Base-by-base conservation (phyloP, 2,329 filamentous ascomycete species). In the Xylaria hypoxylon region DNA sequence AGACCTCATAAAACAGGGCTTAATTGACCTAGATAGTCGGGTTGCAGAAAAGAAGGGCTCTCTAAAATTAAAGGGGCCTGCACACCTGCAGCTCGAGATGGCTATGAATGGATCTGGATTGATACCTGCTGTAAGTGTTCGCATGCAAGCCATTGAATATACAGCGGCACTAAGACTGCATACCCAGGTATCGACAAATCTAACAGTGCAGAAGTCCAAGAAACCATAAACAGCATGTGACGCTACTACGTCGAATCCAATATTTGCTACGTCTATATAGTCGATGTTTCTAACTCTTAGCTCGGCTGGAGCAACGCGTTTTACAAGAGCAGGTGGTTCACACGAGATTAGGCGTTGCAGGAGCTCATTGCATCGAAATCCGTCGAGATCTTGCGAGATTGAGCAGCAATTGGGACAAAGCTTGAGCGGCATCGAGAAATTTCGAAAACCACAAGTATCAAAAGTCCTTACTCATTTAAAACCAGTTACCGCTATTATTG, bases 61-160 rank as follows among this genome's bases (percentile, higher is more conserved):
- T 33, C 33, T 1, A 59, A 59, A 44, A 6, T 59, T 5, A 26
- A 59, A 17, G 57, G 45, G 2, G 57, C 57, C 24, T 51, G 57
- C 26, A 26, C 10, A 22, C 35, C 51, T 17, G 57, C 57, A 28
- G 57, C 57, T 44, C 33, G 24, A 33, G 47, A 51, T 51, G 47
- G 57, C 15, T 59, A 59, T 38, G n/a, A 59, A 15, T 59, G 57
- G 57, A 59, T 59, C 5, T 59, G 57, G 57, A 59, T 51, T 26
- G 57, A 59, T 44, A 59, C 57, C 8, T 59, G 47, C 45, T 59
- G 47, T 59, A 59, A 59, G 56, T 22, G 38, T 28, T 28, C 15
- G 24, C 42, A n/a, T 44, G 10, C 19, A n/a, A 5, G 6, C 26
- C 38, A 31, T 38, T 5, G 2, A n/a, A 22, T 31, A 59, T 10